Conservation (phyloP, 164 flowering plant species). For the Piper betle region DNA sequence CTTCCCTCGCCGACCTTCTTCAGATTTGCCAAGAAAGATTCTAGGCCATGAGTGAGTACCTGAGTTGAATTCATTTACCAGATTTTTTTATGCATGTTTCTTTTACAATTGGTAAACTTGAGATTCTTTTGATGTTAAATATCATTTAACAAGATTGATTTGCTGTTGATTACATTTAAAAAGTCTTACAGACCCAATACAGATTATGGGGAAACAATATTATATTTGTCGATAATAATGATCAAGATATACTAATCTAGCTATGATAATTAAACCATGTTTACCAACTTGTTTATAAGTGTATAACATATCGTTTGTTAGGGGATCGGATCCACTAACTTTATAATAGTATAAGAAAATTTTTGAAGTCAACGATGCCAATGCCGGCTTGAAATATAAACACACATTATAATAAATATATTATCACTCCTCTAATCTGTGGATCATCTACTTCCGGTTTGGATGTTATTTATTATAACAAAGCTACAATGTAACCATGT, state of each 20-base stretch:
- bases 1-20: constrained; percentile 40
- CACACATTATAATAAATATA: not conserved
- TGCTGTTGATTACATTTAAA: not conserved
- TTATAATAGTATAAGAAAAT: no score
- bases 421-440: no score
- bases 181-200: no score
- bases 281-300: no score
- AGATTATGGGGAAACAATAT: no score
- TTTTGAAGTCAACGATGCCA: no score
- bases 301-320: not conserved
- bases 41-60: constrained; percentile 58
- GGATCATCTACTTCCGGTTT: no score
- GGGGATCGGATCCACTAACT: not conserved
- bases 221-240: no score
- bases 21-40: constrained; percentile 41
- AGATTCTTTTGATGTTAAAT: not conserved
- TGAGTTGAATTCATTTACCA: not conserved
- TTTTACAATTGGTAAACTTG: not conserved
- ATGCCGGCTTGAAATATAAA: no score
- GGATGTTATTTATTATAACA: not conserved
- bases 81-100: not conserved
- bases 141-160: no score
- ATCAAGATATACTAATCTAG: not conserved
- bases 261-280: not conserved
- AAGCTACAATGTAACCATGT: not conserved